Evolutionary conservation across 2,329 filamentous ascomycete genomes (phyloP).

Genomic region (Claviceps digitariae): DNA sequence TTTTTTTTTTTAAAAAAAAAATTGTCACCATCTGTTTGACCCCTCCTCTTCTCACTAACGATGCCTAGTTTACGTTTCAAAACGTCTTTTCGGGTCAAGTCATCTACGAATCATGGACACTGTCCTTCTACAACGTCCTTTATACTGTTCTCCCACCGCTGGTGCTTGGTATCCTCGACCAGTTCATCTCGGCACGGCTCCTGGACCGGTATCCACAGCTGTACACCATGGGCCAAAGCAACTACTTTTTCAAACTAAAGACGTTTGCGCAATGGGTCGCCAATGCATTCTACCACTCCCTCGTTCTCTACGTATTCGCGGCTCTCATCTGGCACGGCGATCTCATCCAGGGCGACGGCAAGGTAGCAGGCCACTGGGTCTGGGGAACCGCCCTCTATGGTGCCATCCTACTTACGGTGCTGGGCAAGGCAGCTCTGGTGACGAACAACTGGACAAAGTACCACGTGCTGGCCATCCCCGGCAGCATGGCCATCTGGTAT

Average conservation of each 20-base stretch:
- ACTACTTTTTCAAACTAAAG: constrained; percentile 83
- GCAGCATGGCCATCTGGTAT: constrained; percentile 84
- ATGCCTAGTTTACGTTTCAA: constrained; percentile 74
- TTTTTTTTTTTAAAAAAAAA: too few relatives aligned
- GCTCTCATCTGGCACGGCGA: constrained; percentile 74
- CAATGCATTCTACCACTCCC: constrained; percentile 91
- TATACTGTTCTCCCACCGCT: constrained; percentile 91
- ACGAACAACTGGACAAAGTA: constrained; percentile 99
- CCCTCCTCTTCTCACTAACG: background rate
- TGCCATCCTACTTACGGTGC: constrained; percentile 79
- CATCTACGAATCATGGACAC: constrained; percentile 97
- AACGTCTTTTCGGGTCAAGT: constrained; percentile 96
- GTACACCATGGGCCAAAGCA: constrained; percentile 84
- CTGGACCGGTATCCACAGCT: constrained; percentile 93
- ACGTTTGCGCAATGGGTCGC: constrained; percentile 87
- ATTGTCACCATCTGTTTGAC: too few relatives aligned
- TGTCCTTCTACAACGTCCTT: constrained; percentile 99
- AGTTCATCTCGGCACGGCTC: constrained; percentile 88
- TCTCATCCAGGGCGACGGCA: constrained; percentile 64
- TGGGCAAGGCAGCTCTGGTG: constrained; percentile 87
- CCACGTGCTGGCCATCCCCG: constrained; percentile 87
- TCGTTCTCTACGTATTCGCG: constrained; percentile 79
- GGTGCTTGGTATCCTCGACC: constrained; percentile 90
- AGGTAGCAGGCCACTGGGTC: constrained; percentile 85
- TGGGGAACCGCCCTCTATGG: constrained; percentile 96